A percentile compares a stretch with the other conserved stretches of the same genome.
Evolutionary conservation across 2,329 filamentous ascomycete species (phyloP).

Genomic region (Pyricularia grisea): DNA sequence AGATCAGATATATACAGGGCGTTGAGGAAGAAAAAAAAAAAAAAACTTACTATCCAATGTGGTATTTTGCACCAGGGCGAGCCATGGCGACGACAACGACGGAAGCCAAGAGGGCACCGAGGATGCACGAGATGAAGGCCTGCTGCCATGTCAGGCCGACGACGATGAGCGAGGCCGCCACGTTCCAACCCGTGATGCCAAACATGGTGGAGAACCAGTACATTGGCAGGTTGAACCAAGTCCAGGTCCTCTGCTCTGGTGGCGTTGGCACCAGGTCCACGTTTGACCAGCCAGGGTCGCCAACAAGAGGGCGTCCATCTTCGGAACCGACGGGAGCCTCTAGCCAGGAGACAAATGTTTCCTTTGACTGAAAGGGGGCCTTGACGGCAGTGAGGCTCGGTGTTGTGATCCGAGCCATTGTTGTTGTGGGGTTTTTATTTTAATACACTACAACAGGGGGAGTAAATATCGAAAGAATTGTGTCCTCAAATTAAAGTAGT

Average conservation of each 20-base stretch:
- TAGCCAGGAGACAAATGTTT: constrained; percentile 15
- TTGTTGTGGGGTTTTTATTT: not conserved
- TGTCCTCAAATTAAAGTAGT: not conserved
- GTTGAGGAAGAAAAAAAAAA: constrained; percentile 16
- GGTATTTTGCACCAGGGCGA: constrained; percentile 25
- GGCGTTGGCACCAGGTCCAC: constrained; percentile 20
- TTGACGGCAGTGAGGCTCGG: constrained; percentile 8
- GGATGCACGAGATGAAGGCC: constrained; percentile 25
- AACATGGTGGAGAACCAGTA: constrained; percentile 6
- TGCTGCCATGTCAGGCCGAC: constrained; percentile 36
- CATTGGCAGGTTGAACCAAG: constrained; percentile 25
- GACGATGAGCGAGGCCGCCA: constrained; percentile 16
- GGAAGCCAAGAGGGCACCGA: constrained; percentile 10
- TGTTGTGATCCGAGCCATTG: constrained; percentile 3
- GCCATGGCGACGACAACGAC: constrained; percentile 15
- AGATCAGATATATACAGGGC: not conserved
- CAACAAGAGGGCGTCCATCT: constrained; percentile 12
- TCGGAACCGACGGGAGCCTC: constrained; percentile 10
- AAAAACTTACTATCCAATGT: constrained; percentile 23
- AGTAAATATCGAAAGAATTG: not conserved
- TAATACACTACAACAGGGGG: not conserved
- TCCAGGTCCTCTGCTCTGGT: constrained; percentile 18
- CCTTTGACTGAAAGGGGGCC: constrained; percentile 15
- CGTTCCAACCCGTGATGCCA: constrained; percentile 3
- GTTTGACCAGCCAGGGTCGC: constrained; percentile 19